These are phyloP conservation scores for Saccharomyces hybrid DNA, from an alignment of 1,139 yeast species.

Conservation along the genomic window DNA sequence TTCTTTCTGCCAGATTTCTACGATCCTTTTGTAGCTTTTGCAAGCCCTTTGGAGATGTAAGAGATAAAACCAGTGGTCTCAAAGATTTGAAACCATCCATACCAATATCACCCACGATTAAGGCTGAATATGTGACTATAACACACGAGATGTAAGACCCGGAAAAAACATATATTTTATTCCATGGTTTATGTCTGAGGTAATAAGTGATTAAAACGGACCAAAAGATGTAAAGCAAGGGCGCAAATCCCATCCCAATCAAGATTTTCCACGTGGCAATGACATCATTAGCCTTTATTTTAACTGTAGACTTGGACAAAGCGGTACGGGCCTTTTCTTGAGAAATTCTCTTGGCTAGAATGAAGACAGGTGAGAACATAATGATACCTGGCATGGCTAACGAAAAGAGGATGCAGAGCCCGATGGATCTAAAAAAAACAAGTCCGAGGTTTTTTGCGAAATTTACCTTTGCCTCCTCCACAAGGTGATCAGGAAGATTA, in stretches of 20 bases:
- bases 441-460: conserved; percentile 38
- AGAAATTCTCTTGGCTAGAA: conserved; percentile 68
- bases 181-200: conserved; percentile 20
- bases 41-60: conserved; percentile 44
- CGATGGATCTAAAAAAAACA: conserved; percentile 47
- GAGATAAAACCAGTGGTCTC: conserved; percentile 70
- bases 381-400: conserved; percentile 80
- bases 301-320: conserved; percentile 79
- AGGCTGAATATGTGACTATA: conserved; percentile 74
- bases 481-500: conserved; percentile 85
- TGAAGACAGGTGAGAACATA: conserved; percentile 78
- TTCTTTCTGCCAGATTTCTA: conserved; percentile 36
- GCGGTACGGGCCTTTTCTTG: conserved; percentile 68
- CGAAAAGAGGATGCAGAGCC: conserved; percentile 46
- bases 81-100: conserved; percentile 78
- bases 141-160: conserved; percentile 41
- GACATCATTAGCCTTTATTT: conserved; percentile 85
- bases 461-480: conserved; percentile 55
- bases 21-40: conserved; percentile 44
- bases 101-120: conserved; percentile 88
- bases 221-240: conserved; percentile 71
- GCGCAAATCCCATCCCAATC: conserved; percentile 84
- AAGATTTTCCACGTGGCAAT: conserved; percentile 93
- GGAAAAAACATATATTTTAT: conserved; percentile 26
- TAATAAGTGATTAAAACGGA: conserved; percentile 54